A percentile compares a stretch with the other conserved stretches of the same genome.
Conservation (phyloP, 345 rosid species). For the Lenwebbia sp. region DNA sequence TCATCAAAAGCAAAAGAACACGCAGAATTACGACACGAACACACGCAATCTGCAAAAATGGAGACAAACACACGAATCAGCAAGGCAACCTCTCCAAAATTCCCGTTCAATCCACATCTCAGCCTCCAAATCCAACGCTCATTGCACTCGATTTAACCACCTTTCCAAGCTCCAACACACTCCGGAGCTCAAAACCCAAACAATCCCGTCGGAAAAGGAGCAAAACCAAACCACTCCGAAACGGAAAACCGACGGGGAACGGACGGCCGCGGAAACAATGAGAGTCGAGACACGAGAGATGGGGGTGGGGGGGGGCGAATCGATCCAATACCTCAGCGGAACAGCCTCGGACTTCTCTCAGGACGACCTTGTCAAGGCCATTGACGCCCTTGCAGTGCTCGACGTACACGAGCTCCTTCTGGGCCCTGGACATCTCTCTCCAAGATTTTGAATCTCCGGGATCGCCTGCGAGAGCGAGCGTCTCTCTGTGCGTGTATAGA, state of each 20-base stretch:
- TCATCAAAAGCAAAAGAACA: background rate
- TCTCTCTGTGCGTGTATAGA: background rate
- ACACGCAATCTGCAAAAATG: background rate
- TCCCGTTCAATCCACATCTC: background rate
- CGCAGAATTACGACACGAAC: background rate
- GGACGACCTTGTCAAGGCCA: constrained; percentile 65
- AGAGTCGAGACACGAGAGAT: background rate
- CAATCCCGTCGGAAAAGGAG: background rate
- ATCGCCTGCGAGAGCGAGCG: background rate
- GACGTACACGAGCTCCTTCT: constrained; percentile 8
- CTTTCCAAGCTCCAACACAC: background rate
- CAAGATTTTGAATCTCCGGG: background rate
- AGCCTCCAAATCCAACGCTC: background rate
- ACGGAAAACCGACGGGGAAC: background rate
- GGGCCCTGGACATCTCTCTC: constrained; percentile 2
- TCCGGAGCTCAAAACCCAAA: background rate
- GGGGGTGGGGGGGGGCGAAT: background rate
- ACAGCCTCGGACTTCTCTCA: constrained; percentile 45
- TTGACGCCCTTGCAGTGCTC: constrained; percentile 54
- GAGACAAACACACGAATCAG: background rate
- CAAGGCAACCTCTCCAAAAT: background rate
- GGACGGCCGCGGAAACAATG: background rate
- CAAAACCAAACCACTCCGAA: background rate
- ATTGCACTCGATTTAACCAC: background rate
- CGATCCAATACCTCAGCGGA: constrained; percentile 56